Evolutionary conservation across 2,329 filamentous ascomycete species (phyloP).

Genomic region (Arthrobotrys megalospora): DNA sequence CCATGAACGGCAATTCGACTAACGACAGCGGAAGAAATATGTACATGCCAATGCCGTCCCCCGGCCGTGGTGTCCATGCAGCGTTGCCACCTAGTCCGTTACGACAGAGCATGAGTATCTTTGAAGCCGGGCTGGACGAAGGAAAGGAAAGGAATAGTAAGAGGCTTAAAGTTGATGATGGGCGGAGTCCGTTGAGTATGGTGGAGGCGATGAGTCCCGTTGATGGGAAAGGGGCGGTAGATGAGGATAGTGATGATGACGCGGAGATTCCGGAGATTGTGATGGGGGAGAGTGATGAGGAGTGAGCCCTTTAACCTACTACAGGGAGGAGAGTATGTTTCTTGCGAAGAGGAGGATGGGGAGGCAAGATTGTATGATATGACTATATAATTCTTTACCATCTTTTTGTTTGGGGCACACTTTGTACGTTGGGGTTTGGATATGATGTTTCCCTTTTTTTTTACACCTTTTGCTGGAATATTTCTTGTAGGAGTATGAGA

Average conservation of each 20-base stretch:
- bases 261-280: constrained; percentile 59
- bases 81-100: constrained; percentile 55
- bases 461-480: background rate
- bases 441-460: background rate
- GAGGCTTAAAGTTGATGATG: constrained; percentile 50
- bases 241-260: constrained; percentile 41
- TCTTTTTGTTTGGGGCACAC: background rate
- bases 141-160: constrained; percentile 27
- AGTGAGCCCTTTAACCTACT: constrained; percentile 6
- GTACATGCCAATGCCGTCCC: constrained; percentile 54
- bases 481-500: no score
- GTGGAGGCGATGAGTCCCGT: constrained; percentile 11
- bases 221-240: background rate
- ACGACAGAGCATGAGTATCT: constrained; percentile 59
- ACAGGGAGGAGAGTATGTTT: background rate
- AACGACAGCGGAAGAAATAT: constrained; percentile 36
- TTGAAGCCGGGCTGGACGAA: constrained; percentile 29
- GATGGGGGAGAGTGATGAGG: constrained; percentile 57
- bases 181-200: constrained; percentile 32
- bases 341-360: background rate
- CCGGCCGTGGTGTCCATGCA: constrained; percentile 41
- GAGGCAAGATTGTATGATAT: constrained; percentile 32
- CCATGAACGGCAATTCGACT: background rate
- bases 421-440: background rate
- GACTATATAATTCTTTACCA: background rate